These are phyloP conservation scores for Bremia lactucae DNA, from an alignment of 352 stramenopile species.

Conservation along the genomic window DNA sequence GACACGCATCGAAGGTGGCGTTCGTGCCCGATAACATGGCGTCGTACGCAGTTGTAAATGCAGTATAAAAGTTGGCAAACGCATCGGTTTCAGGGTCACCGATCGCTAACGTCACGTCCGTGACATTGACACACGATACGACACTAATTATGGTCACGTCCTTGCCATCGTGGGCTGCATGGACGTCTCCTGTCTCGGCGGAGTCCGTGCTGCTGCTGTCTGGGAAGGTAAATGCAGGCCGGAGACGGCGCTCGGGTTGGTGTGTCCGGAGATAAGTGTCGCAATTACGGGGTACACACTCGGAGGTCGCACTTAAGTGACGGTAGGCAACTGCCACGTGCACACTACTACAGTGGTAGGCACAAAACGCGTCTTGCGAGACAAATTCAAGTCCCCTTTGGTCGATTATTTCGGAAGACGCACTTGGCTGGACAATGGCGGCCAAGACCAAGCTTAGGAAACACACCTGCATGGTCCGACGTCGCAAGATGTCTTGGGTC, in stretches of 20 bases:
- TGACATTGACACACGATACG: conserved; percentile 29
- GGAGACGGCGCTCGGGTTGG: conserved; percentile 8
- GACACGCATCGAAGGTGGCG: conserved; percentile 45
- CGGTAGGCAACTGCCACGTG: conserved; percentile 34
- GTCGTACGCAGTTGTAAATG: conserved; percentile 51
- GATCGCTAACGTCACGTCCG: conserved; percentile 34
- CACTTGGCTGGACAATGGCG: neutral
- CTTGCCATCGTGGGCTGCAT: conserved; percentile 29
- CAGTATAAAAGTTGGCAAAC: conserved; percentile 44
- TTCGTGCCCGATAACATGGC: conserved; percentile 43
- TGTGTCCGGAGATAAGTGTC: conserved; percentile 4
- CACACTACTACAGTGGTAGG: conserved; percentile 44
- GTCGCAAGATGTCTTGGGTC: conserved; percentile 11
- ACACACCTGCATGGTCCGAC: conserved; percentile 11
- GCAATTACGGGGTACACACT: conserved; percentile 29
- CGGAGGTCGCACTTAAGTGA: conserved; percentile 22
- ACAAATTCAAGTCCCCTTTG: conserved; percentile 33
- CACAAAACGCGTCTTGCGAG: conserved; percentile 36
- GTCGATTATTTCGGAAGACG: conserved; percentile 17
- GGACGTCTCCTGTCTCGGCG: conserved; percentile 19
- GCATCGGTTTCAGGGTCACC: conserved; percentile 31
- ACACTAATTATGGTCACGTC: conserved; percentile 44
- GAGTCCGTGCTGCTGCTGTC: conserved; percentile 5
- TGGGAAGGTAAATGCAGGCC: conserved; percentile 19
- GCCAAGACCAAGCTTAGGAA: conserved; percentile 6